Evolutionary conservation across 2,329 filamentous ascomycete species (phyloP).

Genomic region (Fusarium gaditjirri): DNA sequence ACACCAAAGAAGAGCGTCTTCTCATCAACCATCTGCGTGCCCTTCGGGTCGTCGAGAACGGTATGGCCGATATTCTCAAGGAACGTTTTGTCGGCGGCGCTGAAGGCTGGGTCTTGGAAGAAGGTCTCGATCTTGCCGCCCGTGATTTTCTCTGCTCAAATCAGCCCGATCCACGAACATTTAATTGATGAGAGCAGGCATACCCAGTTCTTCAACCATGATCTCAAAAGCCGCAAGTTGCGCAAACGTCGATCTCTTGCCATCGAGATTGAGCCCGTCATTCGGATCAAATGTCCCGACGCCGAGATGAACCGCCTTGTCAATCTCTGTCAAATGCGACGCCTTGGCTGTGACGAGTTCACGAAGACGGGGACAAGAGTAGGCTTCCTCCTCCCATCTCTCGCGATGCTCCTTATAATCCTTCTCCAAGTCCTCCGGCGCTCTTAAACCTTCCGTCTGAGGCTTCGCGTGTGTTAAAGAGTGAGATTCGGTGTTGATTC

Average conservation of each 20-base stretch:
- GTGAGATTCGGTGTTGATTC: not conserved
- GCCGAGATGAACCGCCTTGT: constrained; percentile 63
- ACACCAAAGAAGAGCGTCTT: constrained; percentile 69
- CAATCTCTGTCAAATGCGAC: constrained; percentile 12
- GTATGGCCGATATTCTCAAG: constrained; percentile 65
- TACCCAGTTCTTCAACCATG: constrained; percentile 59
- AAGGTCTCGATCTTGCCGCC: constrained; percentile 53
- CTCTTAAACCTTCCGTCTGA: not conserved
- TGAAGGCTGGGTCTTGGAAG: constrained; percentile 67
- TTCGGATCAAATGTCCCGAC: constrained; percentile 65
- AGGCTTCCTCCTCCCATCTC: constrained; percentile 44
- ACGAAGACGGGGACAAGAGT: constrained; percentile 47
- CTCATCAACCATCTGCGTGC: constrained; percentile 60
- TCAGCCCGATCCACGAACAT: not conserved
- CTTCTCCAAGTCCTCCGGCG: constrained; percentile 39
- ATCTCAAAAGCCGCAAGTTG: constrained; percentile 65
- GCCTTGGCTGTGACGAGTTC: constrained; percentile 47
- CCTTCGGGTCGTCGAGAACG: constrained; percentile 62
- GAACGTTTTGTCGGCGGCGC: constrained; percentile 60
- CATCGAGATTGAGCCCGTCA: constrained; percentile 56
- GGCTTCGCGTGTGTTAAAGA: not conserved
- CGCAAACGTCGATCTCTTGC: constrained; percentile 58
- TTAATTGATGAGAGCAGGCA: constrained; percentile 6
- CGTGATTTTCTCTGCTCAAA: constrained; percentile 28
- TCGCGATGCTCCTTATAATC: constrained; percentile 45